Evolutionary conservation across 176 grass and related monocot genomes (phyloP).

Genomic region (Areca catechu): DNA sequence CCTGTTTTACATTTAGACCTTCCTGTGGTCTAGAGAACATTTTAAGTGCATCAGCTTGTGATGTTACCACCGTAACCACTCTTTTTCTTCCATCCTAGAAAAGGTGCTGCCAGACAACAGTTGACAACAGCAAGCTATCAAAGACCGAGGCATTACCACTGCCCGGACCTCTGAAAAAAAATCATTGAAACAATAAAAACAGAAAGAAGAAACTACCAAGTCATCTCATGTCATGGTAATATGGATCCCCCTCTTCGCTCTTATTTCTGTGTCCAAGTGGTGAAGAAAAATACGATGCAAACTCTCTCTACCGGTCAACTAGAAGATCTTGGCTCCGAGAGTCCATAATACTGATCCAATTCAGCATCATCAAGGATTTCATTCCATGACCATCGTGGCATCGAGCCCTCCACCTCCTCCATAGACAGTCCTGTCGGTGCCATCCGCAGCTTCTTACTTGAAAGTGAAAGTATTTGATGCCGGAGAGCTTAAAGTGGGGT

Average conservation of each 20-base stretch:
- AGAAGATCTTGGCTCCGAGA: constrained; percentile 44
- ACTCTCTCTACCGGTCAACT: neutral
- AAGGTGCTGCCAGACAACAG: no score
- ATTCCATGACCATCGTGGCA: constrained; percentile 36
- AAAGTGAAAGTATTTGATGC: neutral
- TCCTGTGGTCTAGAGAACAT: no score
- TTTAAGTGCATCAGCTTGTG: no score
- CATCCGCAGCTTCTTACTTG: constrained; percentile 11
- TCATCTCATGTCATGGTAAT: no score
- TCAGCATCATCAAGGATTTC: constrained; percentile 21
- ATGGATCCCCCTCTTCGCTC: neutral
- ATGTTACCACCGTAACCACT: no score
- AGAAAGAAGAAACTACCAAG: no score
- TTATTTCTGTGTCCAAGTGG: neutral
- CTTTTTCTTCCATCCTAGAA: no score
- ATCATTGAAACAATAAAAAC: no score
- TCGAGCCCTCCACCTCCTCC: constrained; percentile 19
- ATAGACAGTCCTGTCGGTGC: neutral
- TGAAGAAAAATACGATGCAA: neutral
- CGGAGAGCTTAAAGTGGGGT: constrained; percentile 2
- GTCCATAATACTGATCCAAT: constrained; percentile 21
- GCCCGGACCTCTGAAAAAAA: no score
- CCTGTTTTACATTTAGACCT: no score
- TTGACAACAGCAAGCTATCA: no score
- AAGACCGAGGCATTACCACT: no score